Conservation (phyloP, 495 filamentous ascomycete genomes). For the Aspergillus conjunctus region DNA sequence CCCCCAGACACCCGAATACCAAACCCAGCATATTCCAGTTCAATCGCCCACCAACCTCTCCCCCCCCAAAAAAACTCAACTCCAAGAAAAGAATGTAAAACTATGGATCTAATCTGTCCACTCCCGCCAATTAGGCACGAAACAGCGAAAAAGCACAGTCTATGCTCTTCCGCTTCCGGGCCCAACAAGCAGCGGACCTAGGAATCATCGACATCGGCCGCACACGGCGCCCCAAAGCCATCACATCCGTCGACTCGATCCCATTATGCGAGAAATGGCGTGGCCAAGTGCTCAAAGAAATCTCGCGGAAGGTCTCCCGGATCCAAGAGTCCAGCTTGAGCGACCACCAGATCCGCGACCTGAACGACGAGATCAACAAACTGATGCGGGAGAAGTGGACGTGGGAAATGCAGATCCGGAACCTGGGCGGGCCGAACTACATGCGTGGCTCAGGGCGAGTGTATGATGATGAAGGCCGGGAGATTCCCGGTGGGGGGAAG, state of each 20-base stretch:
- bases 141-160: conserved; percentile 99
- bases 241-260: conserved; percentile 81
- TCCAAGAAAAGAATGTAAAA: background rate
- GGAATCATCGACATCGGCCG: conserved; percentile 95
- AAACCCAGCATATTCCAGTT: background rate
- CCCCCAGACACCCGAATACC: background rate
- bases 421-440: conserved; percentile 94
- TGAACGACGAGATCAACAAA: conserved; percentile 99
- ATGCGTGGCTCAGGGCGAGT: conserved; percentile 86
- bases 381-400: conserved; percentile 97
- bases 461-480: conserved; percentile 88
- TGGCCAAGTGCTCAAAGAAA: conserved; percentile 94
- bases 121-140: conserved; percentile 52
- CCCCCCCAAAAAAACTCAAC: background rate
- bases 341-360: conserved; percentile 95
- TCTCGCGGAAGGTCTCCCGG: conserved; percentile 91
- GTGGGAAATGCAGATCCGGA: conserved; percentile 96
- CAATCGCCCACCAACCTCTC: background rate
- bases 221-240: conserved; percentile 83
- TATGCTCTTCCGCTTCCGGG: conserved; percentile 99
- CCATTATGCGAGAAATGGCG: conserved; percentile 96
- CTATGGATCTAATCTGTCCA: conserved; percentile 15
- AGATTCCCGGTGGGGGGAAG: conserved; percentile 86
- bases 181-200: conserved; percentile 92
- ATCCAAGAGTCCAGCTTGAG: conserved; percentile 88